These are phyloP conservation scores for Aspergillus baeticus DNA, from an alignment of 495 filamentous ascomycete species.

Conservation along the genomic window DNA sequence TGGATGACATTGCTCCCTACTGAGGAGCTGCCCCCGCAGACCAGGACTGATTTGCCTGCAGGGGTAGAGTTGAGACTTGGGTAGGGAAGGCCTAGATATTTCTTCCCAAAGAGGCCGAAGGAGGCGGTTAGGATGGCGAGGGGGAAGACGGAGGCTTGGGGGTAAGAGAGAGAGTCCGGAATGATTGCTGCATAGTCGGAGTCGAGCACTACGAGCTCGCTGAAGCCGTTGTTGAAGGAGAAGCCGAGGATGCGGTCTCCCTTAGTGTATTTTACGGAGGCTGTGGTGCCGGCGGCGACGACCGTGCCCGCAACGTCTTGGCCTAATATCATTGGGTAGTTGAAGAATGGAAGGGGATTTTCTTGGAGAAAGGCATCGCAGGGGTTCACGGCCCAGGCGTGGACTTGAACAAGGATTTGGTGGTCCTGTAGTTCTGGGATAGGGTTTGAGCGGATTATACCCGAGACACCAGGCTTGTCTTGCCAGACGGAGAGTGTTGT, in stretches of 20 bases:
- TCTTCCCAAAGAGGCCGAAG: slow-evolving; percentile 45
- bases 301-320: slow-evolving; percentile 55
- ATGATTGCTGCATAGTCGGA: slow-evolving; percentile 39
- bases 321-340: slow-evolving; percentile 52
- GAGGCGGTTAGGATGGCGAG: slow-evolving; percentile 55
- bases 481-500: neutral
- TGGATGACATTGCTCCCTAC: slow-evolving; percentile 60
- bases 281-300: slow-evolving; percentile 41
- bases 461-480: neutral
- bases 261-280: slow-evolving; percentile 37
- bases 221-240: slow-evolving; percentile 34
- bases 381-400: slow-evolving; percentile 3
- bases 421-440: neutral
- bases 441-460: neutral
- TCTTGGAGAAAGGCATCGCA: neutral
- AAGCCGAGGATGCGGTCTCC: slow-evolving; percentile 34
- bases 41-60: slow-evolving; percentile 44
- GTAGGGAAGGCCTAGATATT: slow-evolving; percentile 37
- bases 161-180: slow-evolving; percentile 45
- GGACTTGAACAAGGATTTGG: neutral
- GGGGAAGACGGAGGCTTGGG: slow-evolving; percentile 49
- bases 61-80: slow-evolving; percentile 30
- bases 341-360: neutral
- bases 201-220: slow-evolving; percentile 42
- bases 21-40: slow-evolving; percentile 60